Percentiles rank a stretch among this genome's conserved stretches.
Evolutionary conservation across 1,139 yeast genomes (phyloP).

Genomic region (Blastobotrys illinoisensis): DNA sequence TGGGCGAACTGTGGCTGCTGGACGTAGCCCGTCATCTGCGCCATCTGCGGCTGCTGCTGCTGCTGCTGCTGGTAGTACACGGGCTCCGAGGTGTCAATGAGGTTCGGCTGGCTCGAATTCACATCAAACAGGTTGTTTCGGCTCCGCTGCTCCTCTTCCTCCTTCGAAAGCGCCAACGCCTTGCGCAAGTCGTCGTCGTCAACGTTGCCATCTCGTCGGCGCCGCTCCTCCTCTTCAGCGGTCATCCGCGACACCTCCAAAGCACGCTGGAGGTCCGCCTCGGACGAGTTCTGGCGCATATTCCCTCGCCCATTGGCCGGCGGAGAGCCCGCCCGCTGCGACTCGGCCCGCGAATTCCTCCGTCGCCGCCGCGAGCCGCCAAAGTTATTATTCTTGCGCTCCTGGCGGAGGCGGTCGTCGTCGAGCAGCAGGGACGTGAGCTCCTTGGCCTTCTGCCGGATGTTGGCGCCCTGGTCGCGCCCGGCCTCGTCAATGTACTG

Average conservation of each 20-base stretch:
- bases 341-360: constrained; percentile 5
- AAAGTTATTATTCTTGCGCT: constrained; percentile 38
- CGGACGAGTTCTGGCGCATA: constrained; percentile 29
- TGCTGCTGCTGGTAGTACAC: constrained; percentile 13
- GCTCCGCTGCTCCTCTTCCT: constrained; percentile 60
- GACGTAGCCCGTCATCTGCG: constrained; percentile 13
- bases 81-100: constrained; percentile 22
- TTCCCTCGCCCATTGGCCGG: neutral
- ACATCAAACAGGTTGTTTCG: constrained; percentile 24
- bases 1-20: constrained; percentile 21
- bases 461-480: constrained; percentile 80
- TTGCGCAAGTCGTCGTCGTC: constrained; percentile 75
- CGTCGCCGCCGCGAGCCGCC: constrained; percentile 10
- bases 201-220: constrained; percentile 51
- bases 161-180: constrained; percentile 78
- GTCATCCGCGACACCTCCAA: constrained; percentile 75
- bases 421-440: constrained; percentile 73
- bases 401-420: constrained; percentile 75
- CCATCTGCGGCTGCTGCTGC: constrained; percentile 20
- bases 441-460: constrained; percentile 89
- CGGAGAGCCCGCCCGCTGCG: neutral
- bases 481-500: constrained; percentile 76
- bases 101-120: constrained; percentile 27
- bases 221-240: constrained; percentile 77
- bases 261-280: constrained; percentile 79